phyloP scores from a whole-genome alignment of 176 grass and related monocot genomes.

The Thinopyrum elongatum region DNA sequence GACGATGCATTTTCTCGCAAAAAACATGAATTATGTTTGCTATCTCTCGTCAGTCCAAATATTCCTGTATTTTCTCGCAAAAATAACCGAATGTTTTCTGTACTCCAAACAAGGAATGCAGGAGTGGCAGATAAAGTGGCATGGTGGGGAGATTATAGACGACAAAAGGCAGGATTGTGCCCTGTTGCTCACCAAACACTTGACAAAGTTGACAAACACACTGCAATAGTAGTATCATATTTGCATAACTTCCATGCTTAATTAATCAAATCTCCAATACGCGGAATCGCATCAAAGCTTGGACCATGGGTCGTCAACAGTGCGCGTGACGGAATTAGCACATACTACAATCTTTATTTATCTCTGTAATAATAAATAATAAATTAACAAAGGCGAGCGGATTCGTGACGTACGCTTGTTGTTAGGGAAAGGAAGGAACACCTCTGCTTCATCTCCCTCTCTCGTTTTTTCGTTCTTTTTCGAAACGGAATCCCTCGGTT shows the following conservation, averaged over 20 bases:
- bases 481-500: no score
- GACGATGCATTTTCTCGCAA: no score
- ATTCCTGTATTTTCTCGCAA: neutral
- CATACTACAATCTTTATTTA: neutral
- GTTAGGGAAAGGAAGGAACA: conserved; percentile 33
- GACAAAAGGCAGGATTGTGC: neutral
- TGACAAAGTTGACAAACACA: conserved; percentile 33
- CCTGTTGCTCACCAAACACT: neutral
- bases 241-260: neutral
- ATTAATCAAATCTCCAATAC: neutral
- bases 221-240: no score
- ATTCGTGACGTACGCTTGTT: conserved; percentile 20
- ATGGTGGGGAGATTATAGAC: neutral
- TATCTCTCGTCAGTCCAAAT: neutral
- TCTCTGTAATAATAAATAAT: neutral
- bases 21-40: neutral
- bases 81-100: neutral
- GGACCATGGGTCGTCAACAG: neutral
- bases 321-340: neutral
- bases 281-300: neutral
- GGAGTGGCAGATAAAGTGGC: neutral
- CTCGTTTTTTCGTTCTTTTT: no score
- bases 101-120: neutral
- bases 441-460: conserved; percentile 4
- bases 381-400: neutral